Base-by-base conservation (phyloP, 2,329 filamentous ascomycete genomes). In the Fusarium algeriense region DNA sequence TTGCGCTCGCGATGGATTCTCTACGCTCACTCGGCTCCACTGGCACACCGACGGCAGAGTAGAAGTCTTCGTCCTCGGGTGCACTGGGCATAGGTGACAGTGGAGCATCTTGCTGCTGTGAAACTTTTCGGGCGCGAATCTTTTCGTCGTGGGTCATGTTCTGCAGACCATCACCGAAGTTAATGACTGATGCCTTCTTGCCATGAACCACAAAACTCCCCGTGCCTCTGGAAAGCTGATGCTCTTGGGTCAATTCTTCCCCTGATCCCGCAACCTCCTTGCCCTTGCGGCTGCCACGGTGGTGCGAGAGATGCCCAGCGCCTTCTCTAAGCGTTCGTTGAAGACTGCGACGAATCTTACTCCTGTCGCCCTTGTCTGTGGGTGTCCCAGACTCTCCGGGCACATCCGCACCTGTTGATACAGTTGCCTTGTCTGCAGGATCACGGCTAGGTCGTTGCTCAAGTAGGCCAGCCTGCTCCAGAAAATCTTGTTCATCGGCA, bases 161-260 rank as follows among this genome's bases (percentile, higher is more conserved):
- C 76, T 95, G 91, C 84, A 97, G 91, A 75, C 97, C 95, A n/a
- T 91, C 90, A 12, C 95, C 94, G 78, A 99, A 97, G n/a, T 93
- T 97, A 73, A 99, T 93, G 60, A 99, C 93, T 2, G 94, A 97
- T 5, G 96, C 96, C 81, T 99, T 98, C 84, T 98, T 99, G 67
- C 96, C 95, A 77, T 99, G 96, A 7, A 99, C 91, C 7, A 96
- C 97, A 80, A 99, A 99, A 75, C 93, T 97, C 8, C 94, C 94
- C 15, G 93, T 90, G 15, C 92, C 92, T 50, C 96, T 90, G 10
- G 92, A 86, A 15, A 99, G 85, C 14, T 92, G 90, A 73, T 93
- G 92, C 40, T 92, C 84, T 82, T 87, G 76, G 69, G 80, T 71
- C 69, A 78, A 64, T 76, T 86, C 81, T 20, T 85, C 77, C 77